Conservation (phyloP, 495 filamentous ascomycete genomes). For the Annulohypoxylon stygium region DNA sequence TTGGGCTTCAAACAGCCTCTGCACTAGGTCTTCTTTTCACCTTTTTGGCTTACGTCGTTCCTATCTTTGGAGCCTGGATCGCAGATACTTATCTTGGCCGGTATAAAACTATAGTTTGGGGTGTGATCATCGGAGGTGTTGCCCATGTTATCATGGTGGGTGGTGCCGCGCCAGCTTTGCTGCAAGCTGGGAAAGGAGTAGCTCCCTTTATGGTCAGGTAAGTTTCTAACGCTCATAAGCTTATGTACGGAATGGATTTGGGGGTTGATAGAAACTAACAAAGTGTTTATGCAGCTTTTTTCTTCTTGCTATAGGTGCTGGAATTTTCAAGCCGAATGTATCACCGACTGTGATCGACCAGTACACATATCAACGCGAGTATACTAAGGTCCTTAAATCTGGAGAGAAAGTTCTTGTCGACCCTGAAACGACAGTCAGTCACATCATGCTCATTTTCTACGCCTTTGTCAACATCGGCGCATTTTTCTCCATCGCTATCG, state of each 20-base stretch:
- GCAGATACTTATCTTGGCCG: slow-evolving; percentile 66
- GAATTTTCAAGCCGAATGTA: slow-evolving; percentile 78
- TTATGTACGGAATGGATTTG: background rate
- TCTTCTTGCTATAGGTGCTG: slow-evolving; percentile 66
- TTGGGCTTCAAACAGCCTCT: slow-evolving; percentile 65
- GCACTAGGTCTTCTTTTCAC: slow-evolving; percentile 64
- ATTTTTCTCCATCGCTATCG: slow-evolving; percentile 73
- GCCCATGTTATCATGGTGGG: slow-evolving; percentile 69
- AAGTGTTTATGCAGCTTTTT: slow-evolving; percentile 48
- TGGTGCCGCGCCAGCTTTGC: slow-evolving; percentile 65
- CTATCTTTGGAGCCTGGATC: slow-evolving; percentile 65
- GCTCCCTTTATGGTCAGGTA: slow-evolving; percentile 58
- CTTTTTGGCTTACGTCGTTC: slow-evolving; percentile 66
- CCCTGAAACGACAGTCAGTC: slow-evolving; percentile 76
- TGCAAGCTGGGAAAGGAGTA: slow-evolving; percentile 63
- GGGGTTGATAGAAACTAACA: background rate
- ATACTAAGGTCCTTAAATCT: slow-evolving; percentile 71
- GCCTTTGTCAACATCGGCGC: slow-evolving; percentile 79
- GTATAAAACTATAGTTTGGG: slow-evolving; percentile 66
- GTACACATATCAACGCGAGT: slow-evolving; percentile 61
- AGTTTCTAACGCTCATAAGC: background rate
- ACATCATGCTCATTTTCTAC: slow-evolving; percentile 75
- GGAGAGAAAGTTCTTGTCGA: slow-evolving; percentile 81
- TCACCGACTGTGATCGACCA: slow-evolving; percentile 78
- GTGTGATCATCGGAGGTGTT: slow-evolving; percentile 65